These are phyloP conservation scores for Evernia prunastri DNA, from an alignment of 495 filamentous ascomycete genomes.

Conservation along the genomic window DNA sequence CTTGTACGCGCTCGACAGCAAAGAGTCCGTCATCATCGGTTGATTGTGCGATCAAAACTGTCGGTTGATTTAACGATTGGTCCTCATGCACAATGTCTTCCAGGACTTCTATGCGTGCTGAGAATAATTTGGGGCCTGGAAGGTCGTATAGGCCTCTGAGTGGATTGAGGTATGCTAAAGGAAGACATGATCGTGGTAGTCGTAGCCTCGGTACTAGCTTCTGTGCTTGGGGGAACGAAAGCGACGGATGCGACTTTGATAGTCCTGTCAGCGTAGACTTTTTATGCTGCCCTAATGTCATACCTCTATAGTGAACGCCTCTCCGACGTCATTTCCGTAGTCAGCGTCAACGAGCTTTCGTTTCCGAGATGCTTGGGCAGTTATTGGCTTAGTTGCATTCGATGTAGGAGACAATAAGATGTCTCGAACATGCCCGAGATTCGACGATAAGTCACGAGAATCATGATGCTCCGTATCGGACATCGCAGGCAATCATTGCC, in stretches of 20 bases:
- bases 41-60: conserved; percentile 60
- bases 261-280: background rate
- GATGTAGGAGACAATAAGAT: background rate
- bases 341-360: conserved; percentile 20
- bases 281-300: background rate
- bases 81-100: conserved; percentile 8
- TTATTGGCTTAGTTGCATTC: background rate
- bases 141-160: background rate
- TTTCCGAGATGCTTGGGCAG: conserved; percentile 16
- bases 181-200: conserved; percentile 22
- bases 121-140: conserved; percentile 19
- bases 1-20: conserved; percentile 64
- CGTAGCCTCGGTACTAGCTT: conserved; percentile 19
- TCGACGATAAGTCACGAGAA: background rate
- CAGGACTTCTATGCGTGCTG: conserved; percentile 16
- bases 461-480: background rate
- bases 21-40: conserved; percentile 54
- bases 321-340: background rate
- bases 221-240: conserved; percentile 2
- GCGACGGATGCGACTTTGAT: conserved; percentile 10
- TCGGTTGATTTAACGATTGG: conserved; percentile 8
- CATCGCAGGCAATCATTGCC: conserved; percentile 12
- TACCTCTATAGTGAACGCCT: conserved; percentile 24
- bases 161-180: conserved; percentile 23
- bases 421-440: background rate